phyloP scores from a whole-genome alignment of 495 filamentous ascomycete genomes.

The Letharia columbiana region DNA sequence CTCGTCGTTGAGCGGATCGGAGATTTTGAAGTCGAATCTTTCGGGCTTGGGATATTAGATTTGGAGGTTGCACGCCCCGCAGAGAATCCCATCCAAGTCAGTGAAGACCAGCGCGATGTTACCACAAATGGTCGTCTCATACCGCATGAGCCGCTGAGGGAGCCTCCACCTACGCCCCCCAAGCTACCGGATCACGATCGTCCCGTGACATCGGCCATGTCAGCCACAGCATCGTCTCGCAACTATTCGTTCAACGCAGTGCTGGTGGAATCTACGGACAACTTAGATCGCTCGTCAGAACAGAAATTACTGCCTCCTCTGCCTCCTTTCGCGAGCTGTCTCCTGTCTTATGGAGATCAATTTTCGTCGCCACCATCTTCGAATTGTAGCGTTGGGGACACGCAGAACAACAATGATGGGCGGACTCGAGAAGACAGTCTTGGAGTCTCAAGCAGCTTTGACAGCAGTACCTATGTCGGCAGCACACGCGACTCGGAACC shows the following conservation, averaged over 20 bases:
- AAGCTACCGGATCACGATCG: conserved; percentile 2
- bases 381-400: conserved; percentile 1
- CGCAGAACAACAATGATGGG: not conserved
- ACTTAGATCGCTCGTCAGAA: conserved; percentile 16
- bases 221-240: not conserved
- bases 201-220: conserved; percentile 6
- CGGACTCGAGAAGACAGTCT: conserved; percentile 34
- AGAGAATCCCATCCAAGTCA: conserved; percentile 9
- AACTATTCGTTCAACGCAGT: not conserved
- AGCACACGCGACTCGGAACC: conserved; percentile 70
- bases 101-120: conserved; percentile 6
- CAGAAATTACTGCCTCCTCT: conserved; percentile 29
- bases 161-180: conserved; percentile 18
- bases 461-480: conserved; percentile 68
- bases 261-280: not conserved
- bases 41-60: conserved; percentile 38
- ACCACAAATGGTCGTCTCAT: conserved; percentile 5
- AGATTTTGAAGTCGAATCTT: conserved; percentile 77
- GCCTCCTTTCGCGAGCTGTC: conserved; percentile 24
- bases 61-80: conserved; percentile 19
- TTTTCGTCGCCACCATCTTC: conserved; percentile 8
- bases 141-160: conserved; percentile 13
- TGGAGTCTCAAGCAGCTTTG: conserved; percentile 47
- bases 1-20: conserved; percentile 82
- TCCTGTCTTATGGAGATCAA: conserved; percentile 25